Conservation (phyloP, 768 basidiomycete genomes). For the Tricholomella constricta region DNA sequence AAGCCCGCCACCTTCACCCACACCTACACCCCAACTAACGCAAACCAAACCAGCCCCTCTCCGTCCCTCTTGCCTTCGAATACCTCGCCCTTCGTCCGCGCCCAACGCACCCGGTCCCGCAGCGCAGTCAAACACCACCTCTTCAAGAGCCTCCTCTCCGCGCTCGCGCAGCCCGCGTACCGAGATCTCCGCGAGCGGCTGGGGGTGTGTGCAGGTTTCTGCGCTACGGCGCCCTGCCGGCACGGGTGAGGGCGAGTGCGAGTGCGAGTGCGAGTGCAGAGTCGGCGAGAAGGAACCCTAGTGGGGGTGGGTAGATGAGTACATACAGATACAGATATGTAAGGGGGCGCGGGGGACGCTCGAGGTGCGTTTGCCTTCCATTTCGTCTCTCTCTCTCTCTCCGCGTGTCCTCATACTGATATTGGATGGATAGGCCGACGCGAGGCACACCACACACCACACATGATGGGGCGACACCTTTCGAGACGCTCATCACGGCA, state of each 20-base stretch:
- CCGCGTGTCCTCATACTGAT: not conserved
- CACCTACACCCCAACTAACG: slow-evolving; percentile 6
- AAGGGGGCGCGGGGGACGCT: slow-evolving; percentile 61
- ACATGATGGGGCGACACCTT: slow-evolving; percentile 16
- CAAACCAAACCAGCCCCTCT: slow-evolving; percentile 52
- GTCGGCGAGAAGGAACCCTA: too few relatives aligned
- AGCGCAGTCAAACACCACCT: slow-evolving; percentile 88
- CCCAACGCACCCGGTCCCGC: slow-evolving; percentile 63
- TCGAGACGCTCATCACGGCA: slow-evolving; percentile 35
- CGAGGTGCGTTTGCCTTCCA: slow-evolving; percentile 30
- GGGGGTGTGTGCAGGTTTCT: slow-evolving; percentile 45
- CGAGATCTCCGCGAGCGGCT: slow-evolving; percentile 73
- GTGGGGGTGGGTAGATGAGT: slow-evolving; percentile 39
- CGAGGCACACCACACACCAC: slow-evolving; percentile 18
- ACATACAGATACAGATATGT: slow-evolving; percentile 56
- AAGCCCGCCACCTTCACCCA: too few relatives aligned
- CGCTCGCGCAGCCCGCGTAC: slow-evolving; percentile 52
- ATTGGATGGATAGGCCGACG: slow-evolving; percentile 24
- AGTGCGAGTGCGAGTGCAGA: too few relatives aligned
- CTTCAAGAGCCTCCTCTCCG: slow-evolving; percentile 89
- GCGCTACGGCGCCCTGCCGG: not conserved
- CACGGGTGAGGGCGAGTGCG: slow-evolving; percentile 14
- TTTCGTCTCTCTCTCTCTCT: slow-evolving; percentile 3
- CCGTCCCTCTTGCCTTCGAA: slow-evolving; percentile 73
- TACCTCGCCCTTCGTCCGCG: slow-evolving; percentile 81